Evolutionary conservation across 441 rosid species (phyloP).

Genomic region (Bocquillonia castaneifolia): DNA sequence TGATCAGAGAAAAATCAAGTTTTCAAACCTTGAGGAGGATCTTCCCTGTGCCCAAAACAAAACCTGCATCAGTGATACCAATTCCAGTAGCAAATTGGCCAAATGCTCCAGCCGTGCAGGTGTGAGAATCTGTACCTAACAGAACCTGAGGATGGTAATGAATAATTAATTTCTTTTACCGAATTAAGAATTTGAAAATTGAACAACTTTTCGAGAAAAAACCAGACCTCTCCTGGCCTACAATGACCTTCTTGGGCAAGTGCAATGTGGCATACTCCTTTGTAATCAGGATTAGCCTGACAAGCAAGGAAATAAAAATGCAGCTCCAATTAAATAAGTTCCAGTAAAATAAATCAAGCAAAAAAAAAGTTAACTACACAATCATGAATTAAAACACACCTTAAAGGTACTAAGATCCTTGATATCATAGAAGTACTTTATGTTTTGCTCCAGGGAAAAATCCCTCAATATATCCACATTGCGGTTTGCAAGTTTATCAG

Average conservation of each 20-base stretch:
- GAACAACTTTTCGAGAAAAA: no score
- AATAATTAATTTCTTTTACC: no score
- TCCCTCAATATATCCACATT: slow-evolving; percentile 92
- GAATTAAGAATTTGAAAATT: no score
- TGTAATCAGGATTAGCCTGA: slow-evolving; percentile 90
- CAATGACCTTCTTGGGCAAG: slow-evolving; percentile 99
- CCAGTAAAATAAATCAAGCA: background rate
- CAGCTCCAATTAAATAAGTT: slow-evolving; percentile 1
- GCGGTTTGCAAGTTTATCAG: slow-evolving; percentile 82
- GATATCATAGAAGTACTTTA: slow-evolving; percentile 92
- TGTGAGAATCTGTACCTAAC: slow-evolving; percentile 87
- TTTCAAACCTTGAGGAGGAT: slow-evolving; percentile 72
- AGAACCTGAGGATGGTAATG: slow-evolving; percentile 48
- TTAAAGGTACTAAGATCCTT: slow-evolving; percentile 68
- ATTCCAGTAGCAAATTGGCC: slow-evolving; percentile 97
- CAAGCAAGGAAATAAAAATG: slow-evolving; percentile 18
- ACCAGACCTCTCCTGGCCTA: slow-evolving; percentile 87
- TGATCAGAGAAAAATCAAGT: background rate
- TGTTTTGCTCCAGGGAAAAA: slow-evolving; percentile 74
- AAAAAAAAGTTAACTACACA: background rate
- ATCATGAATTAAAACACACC: slow-evolving; percentile 34
- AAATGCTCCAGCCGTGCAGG: slow-evolving; percentile 96
- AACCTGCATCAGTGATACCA: slow-evolving; percentile 95
- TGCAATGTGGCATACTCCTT: slow-evolving; percentile 95
- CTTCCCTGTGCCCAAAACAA: slow-evolving; percentile 84